Percentiles rank a stretch among this genome's conserved stretches.
These are phyloP conservation scores for Cordyceps tenuipes DNA, from an alignment of 2,329 filamentous ascomycete genomes.

Conservation along the genomic window DNA sequence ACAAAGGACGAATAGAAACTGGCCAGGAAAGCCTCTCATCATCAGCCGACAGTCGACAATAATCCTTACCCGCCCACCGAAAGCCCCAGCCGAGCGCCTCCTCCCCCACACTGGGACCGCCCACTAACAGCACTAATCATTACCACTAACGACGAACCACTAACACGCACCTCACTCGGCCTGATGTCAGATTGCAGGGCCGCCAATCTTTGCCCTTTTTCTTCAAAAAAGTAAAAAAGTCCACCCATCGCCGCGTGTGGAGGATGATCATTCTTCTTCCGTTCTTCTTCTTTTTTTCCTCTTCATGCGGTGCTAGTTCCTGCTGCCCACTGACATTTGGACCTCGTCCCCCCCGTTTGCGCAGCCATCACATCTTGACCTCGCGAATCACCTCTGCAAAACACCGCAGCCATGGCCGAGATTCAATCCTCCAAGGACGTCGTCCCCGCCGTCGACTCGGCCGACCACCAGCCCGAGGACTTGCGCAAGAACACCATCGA, in stretches of 20 bases:
- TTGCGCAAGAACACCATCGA: neutral
- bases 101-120: neutral
- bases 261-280: neutral
- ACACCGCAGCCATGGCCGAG: slow-evolving; percentile 1
- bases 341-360: neutral
- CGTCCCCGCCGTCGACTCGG: neutral
- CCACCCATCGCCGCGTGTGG: neutral
- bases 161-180: neutral
- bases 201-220: neutral
- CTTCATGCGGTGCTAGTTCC: neutral
- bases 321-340: neutral
- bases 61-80: neutral
- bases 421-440: slow-evolving; percentile 8
- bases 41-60: neutral
- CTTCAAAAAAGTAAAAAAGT: slow-evolving; percentile 5
- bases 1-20: no score
- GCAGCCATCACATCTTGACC: neutral
- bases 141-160: no score
- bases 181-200: neutral
- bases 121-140: neutral
- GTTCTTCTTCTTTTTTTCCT: neutral
- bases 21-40: no score
- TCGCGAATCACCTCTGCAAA: neutral
- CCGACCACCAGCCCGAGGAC: neutral
- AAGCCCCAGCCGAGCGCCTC: slow-evolving; percentile 2